These are phyloP conservation scores for Hamigera avellanea DNA, from an alignment of 495 filamentous ascomycete genomes.

Conservation along the genomic window DNA sequence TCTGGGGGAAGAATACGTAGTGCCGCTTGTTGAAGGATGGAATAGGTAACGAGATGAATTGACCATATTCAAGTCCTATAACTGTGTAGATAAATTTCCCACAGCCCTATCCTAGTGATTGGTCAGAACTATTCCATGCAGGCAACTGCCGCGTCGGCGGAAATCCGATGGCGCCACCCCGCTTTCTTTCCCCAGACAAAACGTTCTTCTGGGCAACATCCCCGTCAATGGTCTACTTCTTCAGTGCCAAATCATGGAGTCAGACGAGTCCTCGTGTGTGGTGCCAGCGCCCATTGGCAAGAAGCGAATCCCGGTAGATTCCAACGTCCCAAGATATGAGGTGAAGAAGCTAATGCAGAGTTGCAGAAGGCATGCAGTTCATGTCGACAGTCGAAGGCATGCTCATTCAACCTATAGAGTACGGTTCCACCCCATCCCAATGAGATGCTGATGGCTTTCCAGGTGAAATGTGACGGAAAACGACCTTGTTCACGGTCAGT, in stretches of 20 bases:
- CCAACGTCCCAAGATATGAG: neutral
- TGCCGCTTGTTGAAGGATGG: too few species aligned
- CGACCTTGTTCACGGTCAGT: conserved; percentile 24
- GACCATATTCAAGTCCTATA: too few species aligned
- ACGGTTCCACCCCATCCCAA: too few species aligned
- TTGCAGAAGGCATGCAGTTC: conserved; percentile 26
- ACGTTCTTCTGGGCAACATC: too few species aligned
- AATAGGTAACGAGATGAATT: too few species aligned
- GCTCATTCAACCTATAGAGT: neutral
- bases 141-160: too few species aligned
- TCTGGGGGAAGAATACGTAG: too few species aligned
- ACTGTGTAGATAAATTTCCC: too few species aligned
- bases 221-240: conserved; percentile 8
- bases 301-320: conserved; percentile 27
- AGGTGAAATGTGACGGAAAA: conserved; percentile 31
- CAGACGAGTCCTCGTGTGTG: conserved; percentile 16
- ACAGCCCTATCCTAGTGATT: too few species aligned
- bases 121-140: too few species aligned
- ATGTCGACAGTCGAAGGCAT: conserved; percentile 27
- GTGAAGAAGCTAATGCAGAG: neutral
- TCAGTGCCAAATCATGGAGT: conserved; percentile 8
- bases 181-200: too few species aligned
- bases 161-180: too few species aligned
- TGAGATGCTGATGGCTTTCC: conserved; percentile 1
- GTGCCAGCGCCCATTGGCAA: conserved; percentile 19